Conservation (phyloP, 371 early-diverging fungal genomes). For the Rhizopus microsporus region DNA sequence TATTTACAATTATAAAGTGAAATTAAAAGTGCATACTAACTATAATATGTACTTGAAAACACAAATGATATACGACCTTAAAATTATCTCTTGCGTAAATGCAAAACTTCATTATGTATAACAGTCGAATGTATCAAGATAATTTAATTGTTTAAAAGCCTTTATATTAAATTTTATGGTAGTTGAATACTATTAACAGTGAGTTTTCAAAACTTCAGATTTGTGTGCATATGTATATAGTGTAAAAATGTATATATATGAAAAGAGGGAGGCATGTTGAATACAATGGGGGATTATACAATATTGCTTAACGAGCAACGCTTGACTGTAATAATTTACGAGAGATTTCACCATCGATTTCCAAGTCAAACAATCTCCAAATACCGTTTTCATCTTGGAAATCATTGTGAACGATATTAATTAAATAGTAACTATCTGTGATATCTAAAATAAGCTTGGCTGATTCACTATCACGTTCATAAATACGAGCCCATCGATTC, state of each 20-base stretch:
- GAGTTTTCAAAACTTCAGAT: no score
- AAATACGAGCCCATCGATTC: conserved; percentile 87
- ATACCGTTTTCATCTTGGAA: conserved; percentile 76
- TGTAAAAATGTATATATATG: conserved; percentile 6
- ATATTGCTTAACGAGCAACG: conserved; percentile 16
- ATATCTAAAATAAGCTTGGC: conserved; percentile 60
- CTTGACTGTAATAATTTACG: conserved; percentile 25
- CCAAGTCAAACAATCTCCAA: conserved; percentile 70
- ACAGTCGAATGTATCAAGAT: no score
- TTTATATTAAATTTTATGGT: background rate
- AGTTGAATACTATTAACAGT: background rate
- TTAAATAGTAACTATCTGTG: conserved; percentile 82
- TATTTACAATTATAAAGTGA: no score
- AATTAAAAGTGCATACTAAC: no score
- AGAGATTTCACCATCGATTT: conserved; percentile 41
- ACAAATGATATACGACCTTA: no score
- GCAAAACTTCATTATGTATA: no score
- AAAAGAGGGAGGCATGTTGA: conserved; percentile 16
- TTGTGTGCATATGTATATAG: background rate
- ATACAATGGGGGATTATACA: conserved; percentile 12
- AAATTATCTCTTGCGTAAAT: no score
- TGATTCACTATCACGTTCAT: conserved; percentile 62
- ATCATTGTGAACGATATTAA: conserved; percentile 96
- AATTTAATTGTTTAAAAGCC: no score
- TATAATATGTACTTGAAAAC: no score